Conservation (phyloP, 371 early-diverging fungal species). For the Basidiobolus meristosporus region DNA sequence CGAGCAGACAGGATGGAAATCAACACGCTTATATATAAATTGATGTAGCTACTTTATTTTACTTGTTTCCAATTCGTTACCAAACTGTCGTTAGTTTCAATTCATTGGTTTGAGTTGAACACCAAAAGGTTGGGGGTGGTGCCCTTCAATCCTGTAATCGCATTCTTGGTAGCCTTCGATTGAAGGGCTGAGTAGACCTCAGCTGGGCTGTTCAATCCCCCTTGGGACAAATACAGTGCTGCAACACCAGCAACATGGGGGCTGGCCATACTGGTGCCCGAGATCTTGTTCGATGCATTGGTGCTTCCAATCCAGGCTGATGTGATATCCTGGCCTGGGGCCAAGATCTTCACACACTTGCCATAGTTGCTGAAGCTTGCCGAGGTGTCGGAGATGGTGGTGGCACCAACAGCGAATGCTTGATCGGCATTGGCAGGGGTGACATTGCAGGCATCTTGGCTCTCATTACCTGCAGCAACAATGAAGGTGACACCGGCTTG, state of each 20-base stretch:
- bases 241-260: conserved; percentile 67
- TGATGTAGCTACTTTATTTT: no score
- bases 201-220: no score
- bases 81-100: no score
- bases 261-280: conserved; percentile 48
- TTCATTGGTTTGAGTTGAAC: no score
- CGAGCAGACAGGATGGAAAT: no score
- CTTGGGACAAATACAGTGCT: conserved; percentile 40
- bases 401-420: conserved; percentile 83
- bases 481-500: conserved; percentile 9
- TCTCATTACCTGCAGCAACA: conserved; percentile 87
- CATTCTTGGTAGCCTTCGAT: conserved; percentile 51
- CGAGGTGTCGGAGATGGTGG: conserved; percentile 45
- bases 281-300: conserved; percentile 15
- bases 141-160: conserved; percentile 28
- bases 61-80: no score
- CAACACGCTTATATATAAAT: no score
- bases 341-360: conserved; percentile 82
- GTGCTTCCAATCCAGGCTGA: conserved; percentile 72
- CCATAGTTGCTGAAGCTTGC: conserved; percentile 85
- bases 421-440: conserved; percentile 83
- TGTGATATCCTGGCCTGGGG: conserved; percentile 80
- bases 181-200: no score
- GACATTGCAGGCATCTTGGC: conserved; percentile 55
- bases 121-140: conserved; percentile 63